Conservation (phyloP, 345 rosid species). For the Euphorbia peplus region DNA sequence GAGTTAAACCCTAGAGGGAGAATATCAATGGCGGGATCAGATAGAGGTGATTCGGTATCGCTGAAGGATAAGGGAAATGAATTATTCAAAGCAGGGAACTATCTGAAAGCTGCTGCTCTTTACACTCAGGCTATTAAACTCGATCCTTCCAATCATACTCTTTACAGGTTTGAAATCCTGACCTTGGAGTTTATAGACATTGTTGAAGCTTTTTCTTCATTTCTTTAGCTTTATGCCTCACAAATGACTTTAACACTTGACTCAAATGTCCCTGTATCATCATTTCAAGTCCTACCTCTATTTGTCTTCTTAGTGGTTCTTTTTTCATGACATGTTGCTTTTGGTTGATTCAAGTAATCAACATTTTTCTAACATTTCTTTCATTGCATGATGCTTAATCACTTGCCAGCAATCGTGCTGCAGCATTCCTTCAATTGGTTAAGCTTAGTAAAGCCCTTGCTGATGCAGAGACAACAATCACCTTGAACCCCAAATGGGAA, state of each 20-base stretch:
- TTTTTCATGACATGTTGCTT: not conserved
- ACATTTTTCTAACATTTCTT: not conserved
- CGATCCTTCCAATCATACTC: constrained; percentile 85
- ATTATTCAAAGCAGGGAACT: constrained; percentile 92
- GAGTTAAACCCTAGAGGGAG: too few relatives aligned
- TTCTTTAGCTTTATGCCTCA: not conserved
- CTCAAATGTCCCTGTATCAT: not conserved
- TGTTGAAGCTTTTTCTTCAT: not conserved
- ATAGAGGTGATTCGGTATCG: constrained; percentile 39
- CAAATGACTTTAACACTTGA: not conserved
- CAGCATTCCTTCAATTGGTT: constrained; percentile 82
- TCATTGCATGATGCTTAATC: constrained; percentile 9
- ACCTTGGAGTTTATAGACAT: not conserved
- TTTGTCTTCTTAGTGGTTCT: not conserved
- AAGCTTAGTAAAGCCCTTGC: constrained; percentile 91
- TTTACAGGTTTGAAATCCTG: too few relatives aligned
- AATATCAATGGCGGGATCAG: constrained; percentile 48
- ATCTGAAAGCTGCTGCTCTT: constrained; percentile 95
- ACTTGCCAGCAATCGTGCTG: constrained; percentile 83
- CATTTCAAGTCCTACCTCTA: not conserved
- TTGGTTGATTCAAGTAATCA: not conserved
- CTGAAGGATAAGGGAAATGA: constrained; percentile 91
- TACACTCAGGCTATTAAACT: constrained; percentile 97
- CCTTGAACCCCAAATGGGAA: constrained; percentile 87
- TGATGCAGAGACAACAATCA: constrained; percentile 86